Conservation (phyloP, 1,284 basidiomycete genomes). For the Austroboletus niveus region DNA sequence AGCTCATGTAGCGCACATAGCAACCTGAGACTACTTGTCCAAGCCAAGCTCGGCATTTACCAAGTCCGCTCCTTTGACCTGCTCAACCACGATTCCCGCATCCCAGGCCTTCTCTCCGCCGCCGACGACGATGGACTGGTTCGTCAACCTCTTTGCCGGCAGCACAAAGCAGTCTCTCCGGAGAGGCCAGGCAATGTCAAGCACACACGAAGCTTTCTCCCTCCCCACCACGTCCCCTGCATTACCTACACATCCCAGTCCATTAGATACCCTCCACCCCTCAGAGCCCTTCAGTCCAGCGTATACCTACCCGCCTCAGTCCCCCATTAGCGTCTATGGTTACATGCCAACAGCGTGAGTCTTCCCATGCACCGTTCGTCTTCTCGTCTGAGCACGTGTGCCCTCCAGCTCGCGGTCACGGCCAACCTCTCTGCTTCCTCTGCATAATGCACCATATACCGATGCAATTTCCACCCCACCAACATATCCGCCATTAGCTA, state of each 20-base stretch:
- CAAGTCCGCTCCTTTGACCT: slow-evolving; percentile 13
- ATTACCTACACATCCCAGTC: slow-evolving; percentile 51
- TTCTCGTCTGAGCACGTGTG: slow-evolving; percentile 16
- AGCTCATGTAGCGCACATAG: slow-evolving; percentile 8
- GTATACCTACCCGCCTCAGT: slow-evolving; percentile 75
- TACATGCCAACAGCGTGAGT: slow-evolving; percentile 62
- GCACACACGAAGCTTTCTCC: slow-evolving; percentile 77
- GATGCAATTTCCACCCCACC: slow-evolving; percentile 39
- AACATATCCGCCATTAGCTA: slow-evolving; percentile 69
- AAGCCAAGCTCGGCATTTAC: not conserved
- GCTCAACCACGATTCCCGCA: not conserved
- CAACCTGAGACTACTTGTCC: slow-evolving; percentile 3
- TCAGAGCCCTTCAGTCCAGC: slow-evolving; percentile 48
- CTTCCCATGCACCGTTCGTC: slow-evolving; percentile 3
- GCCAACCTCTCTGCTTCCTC: slow-evolving; percentile 61
- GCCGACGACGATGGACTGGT: slow-evolving; percentile 60
- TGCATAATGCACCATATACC: slow-evolving; percentile 53
- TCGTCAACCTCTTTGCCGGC: slow-evolving; percentile 58
- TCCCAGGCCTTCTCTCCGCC: slow-evolving; percentile 7
- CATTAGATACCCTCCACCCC: slow-evolving; percentile 51
- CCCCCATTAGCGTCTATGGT: slow-evolving; percentile 49
- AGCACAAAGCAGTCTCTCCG: slow-evolving; percentile 45
- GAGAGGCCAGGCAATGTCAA: slow-evolving; percentile 62
- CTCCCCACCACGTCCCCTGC: slow-evolving; percentile 68
- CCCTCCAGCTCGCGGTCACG: slow-evolving; percentile 50